Conservation (phyloP, 1,284 basidiomycete species). For the Ceratobasidium sp. region DNA sequence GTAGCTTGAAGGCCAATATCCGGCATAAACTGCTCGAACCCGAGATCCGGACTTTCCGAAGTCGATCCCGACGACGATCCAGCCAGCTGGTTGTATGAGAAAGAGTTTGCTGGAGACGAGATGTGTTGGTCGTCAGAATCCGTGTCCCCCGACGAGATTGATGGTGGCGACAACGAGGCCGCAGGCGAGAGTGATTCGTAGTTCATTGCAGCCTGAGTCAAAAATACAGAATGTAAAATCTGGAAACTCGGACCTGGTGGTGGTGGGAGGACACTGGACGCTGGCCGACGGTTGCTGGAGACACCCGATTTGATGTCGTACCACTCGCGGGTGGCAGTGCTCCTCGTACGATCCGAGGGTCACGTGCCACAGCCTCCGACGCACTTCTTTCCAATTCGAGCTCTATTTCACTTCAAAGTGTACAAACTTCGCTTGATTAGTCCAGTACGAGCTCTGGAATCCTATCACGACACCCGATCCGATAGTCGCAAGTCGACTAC, state of each 20-base stretch:
- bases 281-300: constrained; percentile 32
- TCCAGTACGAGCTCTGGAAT: not conserved
- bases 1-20: constrained; percentile 39
- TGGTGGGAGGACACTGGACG: constrained; percentile 24
- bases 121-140: constrained; percentile 39
- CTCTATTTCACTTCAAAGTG: not conserved
- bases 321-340: constrained; percentile 14
- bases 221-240: not conserved
- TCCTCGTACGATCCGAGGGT: constrained; percentile 24
- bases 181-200: constrained; percentile 36
- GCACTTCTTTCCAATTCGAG: not conserved
- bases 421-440: not conserved
- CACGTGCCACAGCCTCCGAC: constrained; percentile 5
- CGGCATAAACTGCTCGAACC: constrained; percentile 32
- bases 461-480: not conserved
- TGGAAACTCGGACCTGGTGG: constrained; percentile 2
- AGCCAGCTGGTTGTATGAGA: constrained; percentile 15
- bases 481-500: not conserved
- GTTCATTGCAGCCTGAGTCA: constrained; percentile 18
- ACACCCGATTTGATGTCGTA: constrained; percentile 9
- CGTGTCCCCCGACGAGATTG: constrained; percentile 37
- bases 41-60: constrained; percentile 37
- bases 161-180: constrained; percentile 37
- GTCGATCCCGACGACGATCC: constrained; percentile 23
- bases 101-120: constrained; percentile 36